Evolutionary conservation across 2,329 filamentous ascomycete species (phyloP).

Genomic region (Sclerotinia borealis): DNA sequence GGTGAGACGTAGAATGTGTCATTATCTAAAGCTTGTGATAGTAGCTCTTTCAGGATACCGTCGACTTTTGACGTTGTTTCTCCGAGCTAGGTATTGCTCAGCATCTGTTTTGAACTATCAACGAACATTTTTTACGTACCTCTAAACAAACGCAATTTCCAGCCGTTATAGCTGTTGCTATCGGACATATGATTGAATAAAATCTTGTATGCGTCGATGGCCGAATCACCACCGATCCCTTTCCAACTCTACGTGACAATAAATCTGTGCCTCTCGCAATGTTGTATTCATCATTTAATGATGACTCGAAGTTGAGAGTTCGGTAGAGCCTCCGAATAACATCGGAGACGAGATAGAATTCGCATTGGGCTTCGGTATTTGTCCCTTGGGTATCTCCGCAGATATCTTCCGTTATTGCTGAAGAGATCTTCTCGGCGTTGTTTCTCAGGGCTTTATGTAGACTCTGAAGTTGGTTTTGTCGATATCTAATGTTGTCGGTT

Average conservation of each 20-base stretch:
- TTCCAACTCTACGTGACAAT: constrained; percentile 30
- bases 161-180: constrained; percentile 43
- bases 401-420: constrained; percentile 26
- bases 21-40: constrained; percentile 38
- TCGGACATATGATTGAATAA: constrained; percentile 39
- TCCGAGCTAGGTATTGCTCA: constrained; percentile 12
- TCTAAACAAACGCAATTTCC: constrained; percentile 47
- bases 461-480: constrained; percentile 40
- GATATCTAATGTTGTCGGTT: constrained; percentile 40
- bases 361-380: constrained; percentile 36
- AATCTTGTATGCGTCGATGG: constrained; percentile 43
- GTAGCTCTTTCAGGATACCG: constrained; percentile 34
- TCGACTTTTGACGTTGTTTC: constrained; percentile 34
- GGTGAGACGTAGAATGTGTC: constrained; percentile 43
- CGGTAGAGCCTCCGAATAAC: constrained; percentile 37
- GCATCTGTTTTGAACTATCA: neutral
- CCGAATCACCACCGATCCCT: constrained; percentile 43
- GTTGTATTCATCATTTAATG: constrained; percentile 38
- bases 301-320: constrained; percentile 35
- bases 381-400: constrained; percentile 39
- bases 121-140: constrained; percentile 30
- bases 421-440: constrained; percentile 22
- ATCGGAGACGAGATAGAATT: constrained; percentile 38
- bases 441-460: constrained; percentile 37
- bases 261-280: constrained; percentile 38